Conservation (phyloP, 1,284 basidiomycete species). For the Inonotus obliquus region DNA sequence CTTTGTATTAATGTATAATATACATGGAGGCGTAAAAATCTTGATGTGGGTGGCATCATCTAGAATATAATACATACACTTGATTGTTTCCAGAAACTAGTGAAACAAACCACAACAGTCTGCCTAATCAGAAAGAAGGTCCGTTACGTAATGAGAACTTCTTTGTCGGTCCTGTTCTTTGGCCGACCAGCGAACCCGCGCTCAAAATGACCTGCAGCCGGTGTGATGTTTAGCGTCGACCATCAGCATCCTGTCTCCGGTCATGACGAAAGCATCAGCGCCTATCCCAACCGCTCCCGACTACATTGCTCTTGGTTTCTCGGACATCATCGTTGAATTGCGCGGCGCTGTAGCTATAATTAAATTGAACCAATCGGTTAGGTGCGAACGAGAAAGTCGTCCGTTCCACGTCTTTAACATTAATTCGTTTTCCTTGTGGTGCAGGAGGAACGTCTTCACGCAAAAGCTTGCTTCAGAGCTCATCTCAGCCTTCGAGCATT, state of each 20-base stretch:
- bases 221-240: not conserved
- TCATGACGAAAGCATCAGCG: not conserved
- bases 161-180: no score
- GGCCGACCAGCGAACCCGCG: no score
- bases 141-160: no score
- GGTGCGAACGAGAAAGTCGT: constrained; percentile 30
- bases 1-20: no score
- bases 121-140: no score
- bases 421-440: not conserved
- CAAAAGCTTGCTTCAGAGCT: constrained; percentile 34
- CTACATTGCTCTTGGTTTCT: constrained; percentile 1
- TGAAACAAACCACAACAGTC: no score
- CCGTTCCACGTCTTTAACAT: no score
- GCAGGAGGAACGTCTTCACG: constrained; percentile 45
- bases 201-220: no score
- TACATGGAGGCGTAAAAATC: no score
- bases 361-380: constrained; percentile 39
- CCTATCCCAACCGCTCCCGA: not conserved
- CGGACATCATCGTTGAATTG: constrained; percentile 35
- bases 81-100: no score
- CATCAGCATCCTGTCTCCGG: not conserved
- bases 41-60: no score
- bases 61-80: no score
- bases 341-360: constrained; percentile 40
- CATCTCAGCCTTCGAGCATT: constrained; percentile 39